Conservation (phyloP, 176 grass and related monocot species). For the Echinochloa phyllopogon region DNA sequence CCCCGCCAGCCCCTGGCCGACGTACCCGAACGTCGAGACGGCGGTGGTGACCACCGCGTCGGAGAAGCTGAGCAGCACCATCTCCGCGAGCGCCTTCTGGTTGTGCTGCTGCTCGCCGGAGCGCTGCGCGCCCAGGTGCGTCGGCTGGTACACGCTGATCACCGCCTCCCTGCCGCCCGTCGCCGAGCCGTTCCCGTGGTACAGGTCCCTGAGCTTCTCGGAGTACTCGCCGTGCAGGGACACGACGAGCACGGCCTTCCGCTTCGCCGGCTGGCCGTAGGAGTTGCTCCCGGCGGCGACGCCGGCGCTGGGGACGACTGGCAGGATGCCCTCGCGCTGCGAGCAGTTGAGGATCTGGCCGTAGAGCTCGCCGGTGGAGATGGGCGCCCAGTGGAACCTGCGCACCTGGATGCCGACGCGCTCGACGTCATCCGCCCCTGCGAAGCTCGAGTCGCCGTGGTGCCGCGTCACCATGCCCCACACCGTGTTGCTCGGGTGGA, state of each 20-base stretch:
- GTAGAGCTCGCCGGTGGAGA: constrained; percentile 43
- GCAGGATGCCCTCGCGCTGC: constrained; percentile 34
- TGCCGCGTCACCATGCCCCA: constrained; percentile 60
- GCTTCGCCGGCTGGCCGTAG: not conserved
- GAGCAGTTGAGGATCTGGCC: constrained; percentile 52
- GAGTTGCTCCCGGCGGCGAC: not conserved
- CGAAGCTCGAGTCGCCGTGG: constrained; percentile 42
- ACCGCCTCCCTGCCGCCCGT: constrained; percentile 25
- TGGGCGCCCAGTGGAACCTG: constrained; percentile 42
- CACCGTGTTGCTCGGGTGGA: constrained; percentile 69
- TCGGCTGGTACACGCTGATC: constrained; percentile 71
- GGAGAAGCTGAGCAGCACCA: constrained; percentile 65
- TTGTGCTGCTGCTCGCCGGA: constrained; percentile 54
- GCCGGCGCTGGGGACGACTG: not conserved
- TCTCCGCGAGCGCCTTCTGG: constrained; percentile 75
- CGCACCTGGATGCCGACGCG: constrained; percentile 61
- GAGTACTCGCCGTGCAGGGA: constrained; percentile 66
- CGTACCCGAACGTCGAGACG: constrained; percentile 67
- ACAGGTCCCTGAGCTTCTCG: constrained; percentile 58
- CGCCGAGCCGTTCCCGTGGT: constrained; percentile 41
- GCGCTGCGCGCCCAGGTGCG: constrained; percentile 57
- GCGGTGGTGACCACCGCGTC: constrained; percentile 58
- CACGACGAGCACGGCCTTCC: constrained; percentile 60
- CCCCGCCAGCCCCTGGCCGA: constrained; percentile 63
- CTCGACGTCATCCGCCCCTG: constrained; percentile 34